A percentile compares a stretch with the other conserved stretches of the same genome.
Evolutionary conservation across 768 basidiomycete species (phyloP).

Genomic region (Russula sp.): DNA sequence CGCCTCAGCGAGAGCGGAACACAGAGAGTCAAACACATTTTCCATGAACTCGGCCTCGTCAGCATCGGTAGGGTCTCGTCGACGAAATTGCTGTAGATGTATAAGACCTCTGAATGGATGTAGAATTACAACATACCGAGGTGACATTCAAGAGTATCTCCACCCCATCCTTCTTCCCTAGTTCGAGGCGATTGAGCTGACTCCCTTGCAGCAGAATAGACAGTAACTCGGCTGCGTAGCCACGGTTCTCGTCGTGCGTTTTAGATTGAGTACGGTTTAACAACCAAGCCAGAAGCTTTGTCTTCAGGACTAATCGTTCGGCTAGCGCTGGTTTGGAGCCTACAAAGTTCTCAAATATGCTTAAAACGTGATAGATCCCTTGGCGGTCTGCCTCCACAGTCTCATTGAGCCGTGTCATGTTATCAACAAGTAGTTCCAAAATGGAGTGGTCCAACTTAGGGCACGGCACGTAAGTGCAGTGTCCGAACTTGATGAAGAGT

Average conservation of each 20-base stretch:
- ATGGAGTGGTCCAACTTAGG: constrained; percentile 73
- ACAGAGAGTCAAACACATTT: constrained; percentile 86
- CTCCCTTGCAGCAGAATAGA: constrained; percentile 82
- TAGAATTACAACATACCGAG: constrained; percentile 48
- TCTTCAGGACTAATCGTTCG: constrained; percentile 60
- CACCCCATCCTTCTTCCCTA: constrained; percentile 71
- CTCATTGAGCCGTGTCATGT: constrained; percentile 84
- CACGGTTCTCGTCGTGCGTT: constrained; percentile 80
- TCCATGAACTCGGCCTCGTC: constrained; percentile 99
- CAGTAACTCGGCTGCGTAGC: constrained; percentile 90
- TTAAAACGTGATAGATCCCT: constrained; percentile 91
- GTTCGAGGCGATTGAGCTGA: constrained; percentile 54
- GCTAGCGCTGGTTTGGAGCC: constrained; percentile 79
- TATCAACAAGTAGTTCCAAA: constrained; percentile 84
- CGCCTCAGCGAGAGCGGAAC: constrained; percentile 75
- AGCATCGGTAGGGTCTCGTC: constrained; percentile 71
- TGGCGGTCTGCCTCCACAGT: constrained; percentile 83
- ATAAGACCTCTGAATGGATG: constrained; percentile 16
- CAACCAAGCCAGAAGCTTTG: constrained; percentile 72
- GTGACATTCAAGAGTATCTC: constrained; percentile 68
- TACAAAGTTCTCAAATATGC: constrained; percentile 88
- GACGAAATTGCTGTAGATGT: constrained; percentile 67
- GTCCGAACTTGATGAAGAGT: neutral
- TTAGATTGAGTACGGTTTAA: constrained; percentile 66
- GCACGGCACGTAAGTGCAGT: constrained; percentile 5